These are phyloP conservation scores for Pseudomonodictys pantanalensis DNA, from an alignment of 495 filamentous ascomycete species.

Conservation along the genomic window DNA sequence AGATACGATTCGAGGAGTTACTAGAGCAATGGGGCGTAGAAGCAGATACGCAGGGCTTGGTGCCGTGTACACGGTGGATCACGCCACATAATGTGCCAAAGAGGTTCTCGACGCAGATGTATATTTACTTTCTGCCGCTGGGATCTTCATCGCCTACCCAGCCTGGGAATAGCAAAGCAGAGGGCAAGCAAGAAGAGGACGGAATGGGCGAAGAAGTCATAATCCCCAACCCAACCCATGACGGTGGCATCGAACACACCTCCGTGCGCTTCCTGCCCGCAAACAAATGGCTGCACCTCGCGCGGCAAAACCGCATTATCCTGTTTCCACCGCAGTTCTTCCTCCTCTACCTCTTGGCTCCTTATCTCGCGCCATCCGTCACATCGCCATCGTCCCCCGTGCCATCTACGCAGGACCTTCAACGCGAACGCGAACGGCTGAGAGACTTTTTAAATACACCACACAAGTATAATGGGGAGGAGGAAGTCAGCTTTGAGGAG, in stretches of 20 bases:
- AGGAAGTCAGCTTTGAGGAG: constrained; percentile 66
- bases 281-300: constrained; percentile 63
- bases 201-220: constrained; percentile 33
- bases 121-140: constrained; percentile 86
- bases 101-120: constrained; percentile 93
- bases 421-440: constrained; percentile 55
- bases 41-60: constrained; percentile 63
- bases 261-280: constrained; percentile 73
- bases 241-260: constrained; percentile 83
- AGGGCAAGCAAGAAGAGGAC: constrained; percentile 5
- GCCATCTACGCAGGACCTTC: constrained; percentile 45
- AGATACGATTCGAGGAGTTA: constrained; percentile 65
- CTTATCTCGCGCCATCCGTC: constrained; percentile 51
- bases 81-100: constrained; percentile 69
- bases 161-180: background rate
- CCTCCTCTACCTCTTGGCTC: constrained; percentile 63
- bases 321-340: constrained; percentile 90
- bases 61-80: constrained; percentile 89
- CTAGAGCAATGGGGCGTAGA: constrained; percentile 57
- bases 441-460: constrained; percentile 51
- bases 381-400: constrained; percentile 32
- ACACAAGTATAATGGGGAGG: constrained; percentile 37
- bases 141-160: constrained; percentile 42
- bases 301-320: constrained; percentile 64
- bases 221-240: constrained; percentile 65